Evolutionary conservation across 1,284 basidiomycete species (phyloP), one percentile per base, ranked within the genome.

Genomic region (Anthracocystis walkeri): DNA sequence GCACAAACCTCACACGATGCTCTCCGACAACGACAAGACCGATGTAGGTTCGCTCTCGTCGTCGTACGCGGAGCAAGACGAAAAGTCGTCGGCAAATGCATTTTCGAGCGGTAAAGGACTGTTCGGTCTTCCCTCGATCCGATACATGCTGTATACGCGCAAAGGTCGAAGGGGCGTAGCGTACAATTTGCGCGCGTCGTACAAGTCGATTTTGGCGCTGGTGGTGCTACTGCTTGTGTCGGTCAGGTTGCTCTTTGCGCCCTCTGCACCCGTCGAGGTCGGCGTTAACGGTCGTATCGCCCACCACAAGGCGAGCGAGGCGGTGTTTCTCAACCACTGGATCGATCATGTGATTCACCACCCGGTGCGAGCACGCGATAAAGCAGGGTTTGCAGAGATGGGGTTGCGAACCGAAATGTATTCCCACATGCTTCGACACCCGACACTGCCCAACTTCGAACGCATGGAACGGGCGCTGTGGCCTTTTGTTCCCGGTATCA

Each of bases 401-500:
- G 75, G 72, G 14, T 35, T 77, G 48, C 49, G 71, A 8, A 75
- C 75, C 18, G 67, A 71, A 29, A 71, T 77, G 67, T 77, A 77
- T 31, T 69, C 75, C n/a, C 71, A 75, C 48, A 61, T 77, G 31
- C 60, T 77, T 20, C 62, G 59, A 42, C 61, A 68, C 44, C 67
- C 67, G 10, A 65, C 55, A 3, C 27, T 77, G 56, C 68, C 71
- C 35, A 63, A 60, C 49, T 73, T 74, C 40, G 75, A 77, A n/a
- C 65, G 57, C 35, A 68, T 70, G 65, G 75, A 77, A 42, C 33
- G 66, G n/a, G 71, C 59, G 21, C 65, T 77, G 20, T 77, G 75
- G 72, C 71, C 71, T 1, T 77, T 77, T 33, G 67, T 74, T 0
- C 71, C 75, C 7, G 75, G 75, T n/a, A 75, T 74, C 64, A 70